Evolutionary conservation across 805 yeast species (phyloP).

Genomic region (Citeromyces matritensis): DNA sequence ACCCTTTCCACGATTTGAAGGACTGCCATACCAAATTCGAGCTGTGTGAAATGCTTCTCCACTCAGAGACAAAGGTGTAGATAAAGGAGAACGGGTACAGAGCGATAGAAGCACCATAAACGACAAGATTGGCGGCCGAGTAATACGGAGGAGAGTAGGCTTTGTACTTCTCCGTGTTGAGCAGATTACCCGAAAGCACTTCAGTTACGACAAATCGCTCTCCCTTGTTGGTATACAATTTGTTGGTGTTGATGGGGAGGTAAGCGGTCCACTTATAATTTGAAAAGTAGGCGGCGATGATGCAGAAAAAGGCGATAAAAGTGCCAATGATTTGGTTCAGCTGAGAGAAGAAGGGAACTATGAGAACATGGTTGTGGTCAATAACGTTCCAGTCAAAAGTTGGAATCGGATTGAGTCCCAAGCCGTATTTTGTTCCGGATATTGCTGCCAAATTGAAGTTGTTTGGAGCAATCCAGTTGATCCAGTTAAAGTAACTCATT

Average conservation of each 20-base stretch:
- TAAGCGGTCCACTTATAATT: conserved; percentile 37
- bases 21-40: no score
- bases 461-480: conserved; percentile 49
- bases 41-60: not conserved
- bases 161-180: conserved; percentile 1
- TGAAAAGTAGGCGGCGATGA: conserved; percentile 26
- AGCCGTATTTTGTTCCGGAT: conserved; percentile 46
- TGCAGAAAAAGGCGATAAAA: conserved; percentile 49
- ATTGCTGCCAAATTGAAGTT: conserved; percentile 47
- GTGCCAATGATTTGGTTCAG: conserved; percentile 30
- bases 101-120: conserved; percentile 1
- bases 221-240: conserved; percentile 36
- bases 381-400: conserved; percentile 69
- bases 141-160: conserved; percentile 1
- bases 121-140: not conserved
- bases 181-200: not conserved
- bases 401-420: conserved; percentile 51
- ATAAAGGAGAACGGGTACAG: not conserved
- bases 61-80: not conserved
- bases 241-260: conserved; percentile 36
- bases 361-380: no score
- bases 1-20: not conserved
- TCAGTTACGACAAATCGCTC: conserved; percentile 9
- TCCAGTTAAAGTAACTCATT: conserved; percentile 45
- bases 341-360: no score